Percentiles rank a stretch among this genome's conserved stretches.
These are phyloP conservation scores for Aspergillus conjunctus DNA, from an alignment of 495 filamentous ascomycete species.

Conservation along the genomic window DNA sequence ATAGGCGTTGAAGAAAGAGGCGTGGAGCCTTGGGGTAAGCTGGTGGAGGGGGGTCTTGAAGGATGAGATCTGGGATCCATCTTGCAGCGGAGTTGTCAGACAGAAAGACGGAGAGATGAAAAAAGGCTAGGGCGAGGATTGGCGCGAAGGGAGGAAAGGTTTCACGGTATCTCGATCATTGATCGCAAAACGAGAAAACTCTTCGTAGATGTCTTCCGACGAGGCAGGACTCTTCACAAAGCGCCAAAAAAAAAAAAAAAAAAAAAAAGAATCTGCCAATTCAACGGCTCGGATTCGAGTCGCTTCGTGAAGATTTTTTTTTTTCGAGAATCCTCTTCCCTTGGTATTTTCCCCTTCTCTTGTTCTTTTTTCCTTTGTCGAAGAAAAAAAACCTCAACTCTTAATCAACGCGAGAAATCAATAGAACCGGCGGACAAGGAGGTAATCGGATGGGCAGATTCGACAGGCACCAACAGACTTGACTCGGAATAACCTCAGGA, in stretches of 20 bases:
- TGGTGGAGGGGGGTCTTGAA: conserved; percentile 58
- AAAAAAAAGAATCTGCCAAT: conserved; percentile 17
- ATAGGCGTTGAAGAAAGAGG: conserved; percentile 47
- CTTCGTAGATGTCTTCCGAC: conserved; percentile 27
- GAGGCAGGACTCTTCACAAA: conserved; percentile 9
- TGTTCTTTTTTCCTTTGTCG: conserved; percentile 20
- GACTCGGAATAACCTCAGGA: conserved; percentile 23
- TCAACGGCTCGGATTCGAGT: conserved; percentile 16
- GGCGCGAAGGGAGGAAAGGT: conserved; percentile 27
- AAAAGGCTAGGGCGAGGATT: conserved; percentile 30
- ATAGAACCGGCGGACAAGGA: conserved; percentile 11
- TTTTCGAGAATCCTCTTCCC: conserved; percentile 22
- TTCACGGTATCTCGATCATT: conserved; percentile 55
- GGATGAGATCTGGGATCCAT: conserved; percentile 59
- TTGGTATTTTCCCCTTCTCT: conserved; percentile 1
- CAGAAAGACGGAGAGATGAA: conserved; percentile 34
- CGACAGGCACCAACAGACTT: conserved; percentile 11
- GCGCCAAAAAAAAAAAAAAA: conserved; percentile 7
- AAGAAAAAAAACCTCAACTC: conserved; percentile 7
- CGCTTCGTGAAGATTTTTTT: conserved; percentile 25
- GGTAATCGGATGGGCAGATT: conserved; percentile 10
- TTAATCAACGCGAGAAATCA: conserved; percentile 23
- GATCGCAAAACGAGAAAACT: conserved; percentile 33
- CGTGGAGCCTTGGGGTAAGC: conserved; percentile 55
- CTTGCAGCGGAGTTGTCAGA: conserved; percentile 35